Evolutionary conservation across 2,329 filamentous ascomycete species (phyloP).

Genomic region (Zymoseptoria passerinii): DNA sequence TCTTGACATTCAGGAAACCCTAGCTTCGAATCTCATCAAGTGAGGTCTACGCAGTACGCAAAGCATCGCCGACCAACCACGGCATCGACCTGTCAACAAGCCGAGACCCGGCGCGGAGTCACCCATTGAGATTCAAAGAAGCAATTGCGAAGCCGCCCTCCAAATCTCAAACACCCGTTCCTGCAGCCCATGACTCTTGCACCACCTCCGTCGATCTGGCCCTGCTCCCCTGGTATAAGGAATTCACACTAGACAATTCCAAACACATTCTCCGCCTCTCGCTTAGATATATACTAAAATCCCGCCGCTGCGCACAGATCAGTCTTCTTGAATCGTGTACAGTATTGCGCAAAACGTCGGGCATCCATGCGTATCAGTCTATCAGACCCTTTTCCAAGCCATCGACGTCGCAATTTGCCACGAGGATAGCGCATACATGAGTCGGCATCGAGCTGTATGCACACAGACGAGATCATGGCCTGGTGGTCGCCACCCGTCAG

Average conservation of each 20-base stretch:
- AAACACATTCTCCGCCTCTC: neutral
- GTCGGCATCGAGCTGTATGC: neutral
- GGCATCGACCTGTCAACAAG: neutral
- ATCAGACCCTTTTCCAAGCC: neutral
- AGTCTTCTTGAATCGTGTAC: neutral
- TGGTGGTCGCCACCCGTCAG: neutral
- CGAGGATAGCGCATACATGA: neutral
- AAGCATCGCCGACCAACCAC: neutral
- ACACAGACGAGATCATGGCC: neutral
- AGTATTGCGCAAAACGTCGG: neutral
- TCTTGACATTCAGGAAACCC: neutral
- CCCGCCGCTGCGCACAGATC: neutral
- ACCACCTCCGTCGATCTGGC: neutral
- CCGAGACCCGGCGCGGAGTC: neutral
- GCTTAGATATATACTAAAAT: neutral
- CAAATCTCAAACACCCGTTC: neutral
- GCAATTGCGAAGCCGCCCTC: neutral
- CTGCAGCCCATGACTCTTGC: neutral
- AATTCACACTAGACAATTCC: neutral
- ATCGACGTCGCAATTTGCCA: neutral
- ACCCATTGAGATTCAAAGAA: neutral
- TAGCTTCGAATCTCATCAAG: neutral
- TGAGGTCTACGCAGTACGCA: neutral
- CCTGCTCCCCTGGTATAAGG: neutral
- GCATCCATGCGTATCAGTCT: constrained; percentile 5